These are phyloP conservation scores for Aspergillus fructus DNA, from an alignment of 2,329 filamentous ascomycete species.

Conservation along the genomic window DNA sequence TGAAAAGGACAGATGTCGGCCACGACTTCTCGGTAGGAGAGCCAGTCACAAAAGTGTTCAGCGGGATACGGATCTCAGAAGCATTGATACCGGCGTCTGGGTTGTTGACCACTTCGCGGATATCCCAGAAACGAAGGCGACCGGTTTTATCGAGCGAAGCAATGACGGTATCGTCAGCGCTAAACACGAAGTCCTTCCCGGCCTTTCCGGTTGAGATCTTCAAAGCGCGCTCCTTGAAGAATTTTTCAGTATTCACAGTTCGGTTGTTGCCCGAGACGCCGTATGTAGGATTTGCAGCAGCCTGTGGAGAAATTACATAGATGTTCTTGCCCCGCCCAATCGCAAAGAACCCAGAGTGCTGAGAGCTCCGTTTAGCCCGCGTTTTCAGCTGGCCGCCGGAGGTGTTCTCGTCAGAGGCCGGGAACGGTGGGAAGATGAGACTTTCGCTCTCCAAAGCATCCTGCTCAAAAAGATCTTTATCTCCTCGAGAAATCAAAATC, in stretches of 20 bases:
- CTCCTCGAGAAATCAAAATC: constrained; percentile 73
- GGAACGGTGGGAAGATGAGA: constrained; percentile 84
- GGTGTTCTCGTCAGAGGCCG: constrained; percentile 82
- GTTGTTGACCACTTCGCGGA: constrained; percentile 68
- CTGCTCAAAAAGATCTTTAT: constrained; percentile 77
- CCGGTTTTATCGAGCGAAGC: constrained; percentile 97
- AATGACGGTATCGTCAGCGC: constrained; percentile 91
- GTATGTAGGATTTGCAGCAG: constrained; percentile 52
- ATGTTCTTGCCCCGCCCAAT: constrained; percentile 96
- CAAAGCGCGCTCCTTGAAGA: constrained; percentile 80
- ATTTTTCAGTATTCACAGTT: constrained; percentile 79
- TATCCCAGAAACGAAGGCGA: constrained; percentile 97
- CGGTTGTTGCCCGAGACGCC: constrained; percentile 52
- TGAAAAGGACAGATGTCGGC: constrained; percentile 91
- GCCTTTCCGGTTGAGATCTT: constrained; percentile 98
- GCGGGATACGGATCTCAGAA: constrained; percentile 78
- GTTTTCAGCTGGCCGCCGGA: constrained; percentile 94
- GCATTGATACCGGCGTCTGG: constrained; percentile 48
- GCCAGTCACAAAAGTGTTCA: constrained; percentile 83
- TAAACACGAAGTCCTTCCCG: constrained; percentile 97
- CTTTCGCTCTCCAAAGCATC: constrained; percentile 79
- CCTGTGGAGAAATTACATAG: constrained; percentile 71
- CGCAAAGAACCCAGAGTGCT: constrained; percentile 89
- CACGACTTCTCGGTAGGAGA: constrained; percentile 90
- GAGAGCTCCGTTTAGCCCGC: constrained; percentile 82